Base-by-base conservation (phyloP, 2,329 filamentous ascomycete species). In the Alternaria conjuncta region DNA sequence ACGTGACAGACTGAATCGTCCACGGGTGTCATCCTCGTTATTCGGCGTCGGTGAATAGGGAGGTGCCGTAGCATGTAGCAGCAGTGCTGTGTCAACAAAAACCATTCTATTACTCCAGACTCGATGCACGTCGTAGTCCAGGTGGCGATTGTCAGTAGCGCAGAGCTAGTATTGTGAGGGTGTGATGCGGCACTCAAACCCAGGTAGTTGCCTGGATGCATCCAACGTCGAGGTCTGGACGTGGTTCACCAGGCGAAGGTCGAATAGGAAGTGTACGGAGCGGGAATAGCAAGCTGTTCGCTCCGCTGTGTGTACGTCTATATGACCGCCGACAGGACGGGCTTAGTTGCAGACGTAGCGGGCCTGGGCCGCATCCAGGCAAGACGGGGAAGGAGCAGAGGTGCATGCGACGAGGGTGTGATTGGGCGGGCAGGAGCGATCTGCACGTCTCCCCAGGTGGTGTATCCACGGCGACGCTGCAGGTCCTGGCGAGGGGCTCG, bases 241-340 rank as follows among this genome's bases (percentile, higher is more conserved):
- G 21, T 45, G 23, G 47, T 63, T 67, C 67, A 64, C 71, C 70
- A 69, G 62, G 64, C 58, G 60, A 68, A 65, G 57, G 60, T 61
- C 68, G 64, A 70, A 73, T 72, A 55, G 68, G 70, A 68, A 68
- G 61, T 63, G 64, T 7, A 60, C 44, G 64, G 64, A 65, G 58
- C 63, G 64, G 61, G 51, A 44, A 67, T 63, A 59, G 60, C 21
- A 43, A 13, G 9, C 21, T 36, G 50, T 45, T n/a, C n/a, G 55
- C 49, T 54, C 43, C 49, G 57, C 30, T 8, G 30, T 44, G 45
- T 57, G 55, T 45, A 51, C 54, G 44, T 41, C 45, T 57, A 59
- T 55, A 64, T 65, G 69, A 61, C 60, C 23, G 60, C 45, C 44
- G 47, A 50, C 44, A 55, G 47, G 50, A 23, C 64, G 55, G 61